Evolutionary conservation across 306 rosid genomes (phyloP).

Genomic region (Echinosophora koreensis): DNA sequence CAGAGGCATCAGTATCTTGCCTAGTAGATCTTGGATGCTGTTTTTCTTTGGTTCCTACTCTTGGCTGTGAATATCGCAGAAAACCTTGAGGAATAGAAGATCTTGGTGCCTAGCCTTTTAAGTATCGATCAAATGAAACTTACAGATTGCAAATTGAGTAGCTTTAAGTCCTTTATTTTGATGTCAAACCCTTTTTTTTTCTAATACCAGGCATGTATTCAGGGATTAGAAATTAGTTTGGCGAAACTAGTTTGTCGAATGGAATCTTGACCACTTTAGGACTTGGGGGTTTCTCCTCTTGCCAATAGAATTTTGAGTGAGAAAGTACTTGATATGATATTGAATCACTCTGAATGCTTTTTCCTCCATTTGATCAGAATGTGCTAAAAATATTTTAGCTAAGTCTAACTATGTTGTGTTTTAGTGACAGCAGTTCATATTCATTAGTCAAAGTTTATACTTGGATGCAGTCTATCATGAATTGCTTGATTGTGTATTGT

Average conservation of each 20-base stretch:
- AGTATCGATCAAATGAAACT: slow-evolving; percentile 15
- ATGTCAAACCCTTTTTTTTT: no score
- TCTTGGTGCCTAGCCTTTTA: slow-evolving; percentile 12
- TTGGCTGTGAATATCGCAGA: slow-evolving; percentile 28
- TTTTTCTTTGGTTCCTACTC: slow-evolving; percentile 14
- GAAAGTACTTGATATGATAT: no score
- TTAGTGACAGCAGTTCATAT: slow-evolving; percentile 1
- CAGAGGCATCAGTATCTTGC: slow-evolving; percentile 17
- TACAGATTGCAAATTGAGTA: slow-evolving; percentile 19
- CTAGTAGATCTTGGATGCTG: slow-evolving; percentile 13
- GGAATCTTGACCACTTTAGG: no score
- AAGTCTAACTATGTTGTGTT: no score
- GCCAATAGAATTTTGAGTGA: no score
- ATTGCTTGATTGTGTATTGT: not conserved
- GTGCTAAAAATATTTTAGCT: no score
- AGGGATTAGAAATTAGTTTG: no score
- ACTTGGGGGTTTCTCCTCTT: no score
- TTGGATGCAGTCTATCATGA: slow-evolving; percentile 8
- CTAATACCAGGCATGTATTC: no score
- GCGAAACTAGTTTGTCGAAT: no score
- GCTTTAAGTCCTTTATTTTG: not conserved
- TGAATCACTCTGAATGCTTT: no score
- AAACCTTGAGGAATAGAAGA: slow-evolving; percentile 12
- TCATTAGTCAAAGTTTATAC: not conserved
- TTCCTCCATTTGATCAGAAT: no score